These are phyloP conservation scores for Bimuria novae-zelandiae DNA, from an alignment of 2,329 filamentous ascomycete species.

Conservation along the genomic window DNA sequence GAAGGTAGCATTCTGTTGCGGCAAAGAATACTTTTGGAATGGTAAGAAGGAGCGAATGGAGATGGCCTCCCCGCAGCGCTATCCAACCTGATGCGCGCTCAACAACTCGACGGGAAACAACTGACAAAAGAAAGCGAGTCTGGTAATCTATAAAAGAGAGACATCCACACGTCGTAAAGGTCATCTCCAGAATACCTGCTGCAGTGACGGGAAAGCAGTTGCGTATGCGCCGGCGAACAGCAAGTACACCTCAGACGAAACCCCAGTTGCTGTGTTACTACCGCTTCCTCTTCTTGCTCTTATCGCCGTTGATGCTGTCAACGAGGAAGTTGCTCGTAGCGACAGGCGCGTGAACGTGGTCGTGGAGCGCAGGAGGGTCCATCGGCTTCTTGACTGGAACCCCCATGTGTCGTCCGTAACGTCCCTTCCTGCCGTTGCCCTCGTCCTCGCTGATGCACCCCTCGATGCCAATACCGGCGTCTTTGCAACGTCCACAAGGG, in stretches of 20 bases:
- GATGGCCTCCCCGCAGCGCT: conserved; percentile 14
- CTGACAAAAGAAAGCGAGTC: background rate
- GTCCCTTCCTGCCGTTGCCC: conserved; percentile 93
- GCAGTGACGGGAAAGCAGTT: background rate
- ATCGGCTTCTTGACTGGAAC: conserved; percentile 66
- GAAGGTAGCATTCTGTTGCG: conserved; percentile 1
- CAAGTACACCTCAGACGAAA: no score
- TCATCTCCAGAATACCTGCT: background rate
- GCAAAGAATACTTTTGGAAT: conserved; percentile 16
- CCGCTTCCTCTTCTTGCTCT: conserved; percentile 73
- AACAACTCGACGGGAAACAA: conserved; percentile 12
- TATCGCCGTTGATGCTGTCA: conserved; percentile 50
- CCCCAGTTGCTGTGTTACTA: no score
- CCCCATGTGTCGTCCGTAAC: conserved; percentile 76
- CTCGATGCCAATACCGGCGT: conserved; percentile 90
- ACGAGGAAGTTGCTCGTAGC: conserved; percentile 17
- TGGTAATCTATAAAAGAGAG: background rate
- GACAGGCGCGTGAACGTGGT: conserved; percentile 33
- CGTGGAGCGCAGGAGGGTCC: conserved; percentile 41
- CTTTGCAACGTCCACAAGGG: conserved; percentile 92
- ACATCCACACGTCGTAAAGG: conserved; percentile 6
- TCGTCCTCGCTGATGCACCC: conserved; percentile 98
- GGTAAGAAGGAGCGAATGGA: conserved; percentile 21
- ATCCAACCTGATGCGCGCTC: conserved; percentile 21
- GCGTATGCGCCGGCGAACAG: background rate